Percentiles rank a stretch among this genome's conserved stretches.
Evolutionary conservation across 106 monocot genomes (phyloP).

Genomic region (Phalaenopsis equestris): DNA sequence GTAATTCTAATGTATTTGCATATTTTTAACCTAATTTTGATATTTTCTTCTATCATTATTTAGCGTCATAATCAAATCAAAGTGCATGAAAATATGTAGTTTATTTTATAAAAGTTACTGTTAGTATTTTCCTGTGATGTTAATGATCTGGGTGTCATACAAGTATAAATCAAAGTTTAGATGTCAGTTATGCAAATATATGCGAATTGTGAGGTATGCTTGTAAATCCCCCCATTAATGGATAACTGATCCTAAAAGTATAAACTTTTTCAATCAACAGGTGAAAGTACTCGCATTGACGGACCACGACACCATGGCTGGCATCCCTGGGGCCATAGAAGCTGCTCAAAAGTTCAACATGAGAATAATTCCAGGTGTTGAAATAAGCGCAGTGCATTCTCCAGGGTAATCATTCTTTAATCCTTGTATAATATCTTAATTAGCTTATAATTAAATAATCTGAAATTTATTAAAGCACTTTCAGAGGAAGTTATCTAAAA

Average conservation of each 20-base stretch:
- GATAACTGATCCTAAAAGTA: background rate
- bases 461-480: background rate
- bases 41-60: no score
- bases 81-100: no score
- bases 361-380: slow-evolving; percentile 44
- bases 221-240: background rate
- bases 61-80: no score
- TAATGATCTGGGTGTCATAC: no score
- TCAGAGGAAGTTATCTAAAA: no score
- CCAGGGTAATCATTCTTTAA: slow-evolving; percentile 19
- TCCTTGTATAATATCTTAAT: background rate
- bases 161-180: no score
- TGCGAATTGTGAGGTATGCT: no score
- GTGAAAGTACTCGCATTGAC: slow-evolving; percentile 49
- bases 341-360: slow-evolving; percentile 28
- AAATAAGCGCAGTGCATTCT: slow-evolving; percentile 35
- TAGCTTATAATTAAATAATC: background rate
- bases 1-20: background rate
- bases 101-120: no score
- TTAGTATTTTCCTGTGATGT: no score
- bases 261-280: slow-evolving; percentile 27
- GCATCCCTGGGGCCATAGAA: slow-evolving; percentile 36
- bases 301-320: slow-evolving; percentile 52
- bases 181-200: no score
- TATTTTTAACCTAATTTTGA: no score